These are phyloP conservation scores for Coemansia sp. DNA, from an alignment of 192 early-diverging fungal species.

Conservation along the genomic window DNA sequence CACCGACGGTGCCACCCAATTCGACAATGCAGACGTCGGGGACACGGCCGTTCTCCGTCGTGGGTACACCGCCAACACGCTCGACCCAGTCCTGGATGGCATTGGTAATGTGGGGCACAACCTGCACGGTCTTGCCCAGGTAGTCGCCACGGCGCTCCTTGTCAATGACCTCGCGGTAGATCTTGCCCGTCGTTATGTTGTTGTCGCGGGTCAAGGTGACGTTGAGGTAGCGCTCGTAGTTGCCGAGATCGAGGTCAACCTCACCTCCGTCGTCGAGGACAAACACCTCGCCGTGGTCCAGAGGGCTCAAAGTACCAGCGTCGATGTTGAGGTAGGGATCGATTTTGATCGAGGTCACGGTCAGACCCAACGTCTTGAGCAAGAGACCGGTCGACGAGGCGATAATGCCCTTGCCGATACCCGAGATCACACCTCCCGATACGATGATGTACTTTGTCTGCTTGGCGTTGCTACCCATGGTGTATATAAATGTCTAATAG, in stretches of 20 bases:
- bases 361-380: conserved; percentile 88
- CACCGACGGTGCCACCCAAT: conserved; percentile 97
- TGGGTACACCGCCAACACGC: conserved; percentile 86
- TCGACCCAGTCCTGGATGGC: conserved; percentile 99
- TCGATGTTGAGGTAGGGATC: conserved; percentile 99
- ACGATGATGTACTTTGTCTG: conserved; percentile 95
- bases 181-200: conserved; percentile 99
- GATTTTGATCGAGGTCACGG: conserved; percentile 98
- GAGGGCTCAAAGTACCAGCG: conserved; percentile 93
- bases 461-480: conserved; percentile 33
- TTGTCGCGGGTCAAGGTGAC: conserved; percentile 92
- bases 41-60: conserved; percentile 63
- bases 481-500: conserved; percentile 4
- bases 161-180: conserved; percentile 95
- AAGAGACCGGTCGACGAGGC: conserved; percentile 96
- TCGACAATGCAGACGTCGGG: conserved; percentile 99
- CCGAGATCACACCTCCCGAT: conserved; percentile 98
- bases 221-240: conserved; percentile 98
- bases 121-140: conserved; percentile 98
- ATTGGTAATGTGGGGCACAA: conserved; percentile 97
- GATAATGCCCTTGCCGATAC: conserved; percentile 99
- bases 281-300: conserved; percentile 99
- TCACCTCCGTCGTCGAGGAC: conserved; percentile 98
- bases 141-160: conserved; percentile 94
- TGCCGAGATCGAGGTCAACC: conserved; percentile 98